Evolutionary conservation across 306 rosid genomes (phyloP).

Genomic region (Heteromeles arbutifolia): DNA sequence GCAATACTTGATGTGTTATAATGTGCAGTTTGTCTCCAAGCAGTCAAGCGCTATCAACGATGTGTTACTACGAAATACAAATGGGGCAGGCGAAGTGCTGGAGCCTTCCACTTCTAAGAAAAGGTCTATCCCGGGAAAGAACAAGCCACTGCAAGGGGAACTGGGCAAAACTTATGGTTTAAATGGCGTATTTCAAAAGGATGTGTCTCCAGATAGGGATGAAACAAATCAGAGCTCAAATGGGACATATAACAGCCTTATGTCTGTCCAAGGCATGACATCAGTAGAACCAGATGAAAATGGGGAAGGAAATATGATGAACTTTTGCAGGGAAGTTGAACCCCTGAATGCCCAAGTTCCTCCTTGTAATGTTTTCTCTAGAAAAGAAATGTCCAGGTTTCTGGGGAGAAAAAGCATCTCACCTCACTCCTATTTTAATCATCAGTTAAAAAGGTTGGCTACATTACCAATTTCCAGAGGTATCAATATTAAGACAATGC

Average conservation of each 20-base stretch:
- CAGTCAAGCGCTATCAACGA: constrained; percentile 30
- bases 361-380: constrained; percentile 66
- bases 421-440: constrained; percentile 40
- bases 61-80: constrained; percentile 21
- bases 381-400: constrained; percentile 64
- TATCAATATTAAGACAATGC: constrained; percentile 17
- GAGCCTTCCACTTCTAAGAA: constrained; percentile 26
- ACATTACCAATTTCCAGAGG: constrained; percentile 31
- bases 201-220: constrained; percentile 18
- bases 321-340: constrained; percentile 35
- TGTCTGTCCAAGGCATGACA: constrained; percentile 27
- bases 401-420: constrained; percentile 46
- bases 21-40: constrained; percentile 32
- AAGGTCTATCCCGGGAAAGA: constrained; percentile 27
- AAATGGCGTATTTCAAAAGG: constrained; percentile 19
- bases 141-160: constrained; percentile 31
- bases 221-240: constrained; percentile 22
- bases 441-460: constrained; percentile 35
- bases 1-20: constrained; percentile 49
- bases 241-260: constrained; percentile 25
- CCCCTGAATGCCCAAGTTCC: constrained; percentile 84
- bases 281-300: constrained; percentile 31
- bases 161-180: constrained; percentile 24
- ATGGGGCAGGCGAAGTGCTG: constrained; percentile 31
- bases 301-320: constrained; percentile 31